Evolutionary conservation across 192 early-diverging fungal species (phyloP).

Genomic region (Gaertneriomyces semiglobifer): DNA sequence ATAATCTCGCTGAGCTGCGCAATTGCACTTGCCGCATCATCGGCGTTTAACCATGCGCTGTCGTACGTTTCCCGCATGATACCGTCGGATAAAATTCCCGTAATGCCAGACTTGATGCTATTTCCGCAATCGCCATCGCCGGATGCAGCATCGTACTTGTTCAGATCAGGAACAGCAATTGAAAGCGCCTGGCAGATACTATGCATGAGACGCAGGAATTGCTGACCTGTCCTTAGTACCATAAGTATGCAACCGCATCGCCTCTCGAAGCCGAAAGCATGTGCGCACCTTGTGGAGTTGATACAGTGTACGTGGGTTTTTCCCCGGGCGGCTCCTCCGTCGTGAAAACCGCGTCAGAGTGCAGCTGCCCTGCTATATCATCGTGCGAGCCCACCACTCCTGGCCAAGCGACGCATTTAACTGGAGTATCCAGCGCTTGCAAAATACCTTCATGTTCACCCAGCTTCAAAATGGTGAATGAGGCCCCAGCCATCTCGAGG

Average conservation of each 20-base stretch:
- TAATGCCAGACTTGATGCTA: slow-evolving; percentile 64
- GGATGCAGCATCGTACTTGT: slow-evolving; percentile 65
- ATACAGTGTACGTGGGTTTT: too few relatives aligned
- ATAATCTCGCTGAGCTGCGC: slow-evolving; percentile 60
- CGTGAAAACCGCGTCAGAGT: too few relatives aligned
- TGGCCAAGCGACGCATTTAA: slow-evolving; percentile 62
- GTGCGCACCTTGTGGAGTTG: too few relatives aligned
- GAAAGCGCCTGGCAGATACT: slow-evolving; percentile 38
- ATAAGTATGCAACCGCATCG: background rate
- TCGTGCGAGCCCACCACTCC: slow-evolving; percentile 2
- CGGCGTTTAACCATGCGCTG: slow-evolving; percentile 24
- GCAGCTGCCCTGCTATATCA: too few relatives aligned
- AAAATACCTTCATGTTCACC: slow-evolving; percentile 47
- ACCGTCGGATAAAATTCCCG: slow-evolving; percentile 6
- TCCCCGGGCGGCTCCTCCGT: too few relatives aligned
- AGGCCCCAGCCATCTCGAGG: slow-evolving; percentile 77
- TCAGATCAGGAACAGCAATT: slow-evolving; percentile 61
- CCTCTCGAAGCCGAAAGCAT: too few relatives aligned
- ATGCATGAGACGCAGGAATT: too few relatives aligned
- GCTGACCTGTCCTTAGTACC: too few relatives aligned
- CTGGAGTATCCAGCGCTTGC: slow-evolving; percentile 54
- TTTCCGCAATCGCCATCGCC: slow-evolving; percentile 86
- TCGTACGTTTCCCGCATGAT: too few relatives aligned
- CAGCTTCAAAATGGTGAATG: slow-evolving; percentile 64
- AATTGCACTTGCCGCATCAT: slow-evolving; percentile 54